phyloP scores from a whole-genome alignment of 2,329 filamentous ascomycete genomes.

The Botrytis porri region DNA sequence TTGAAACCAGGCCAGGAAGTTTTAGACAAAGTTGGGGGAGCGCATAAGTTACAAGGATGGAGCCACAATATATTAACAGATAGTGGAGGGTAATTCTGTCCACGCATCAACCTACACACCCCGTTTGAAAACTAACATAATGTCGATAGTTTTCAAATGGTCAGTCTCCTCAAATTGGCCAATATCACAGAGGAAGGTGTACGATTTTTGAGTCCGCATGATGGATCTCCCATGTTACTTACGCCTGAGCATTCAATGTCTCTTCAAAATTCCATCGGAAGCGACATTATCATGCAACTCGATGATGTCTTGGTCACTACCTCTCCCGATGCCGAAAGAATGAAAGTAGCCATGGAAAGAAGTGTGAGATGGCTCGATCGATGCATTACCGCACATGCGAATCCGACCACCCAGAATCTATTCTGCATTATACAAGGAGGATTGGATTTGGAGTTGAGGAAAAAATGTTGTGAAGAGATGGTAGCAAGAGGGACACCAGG shows the following conservation, averaged over 20 bases:
- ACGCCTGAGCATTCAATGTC: slow-evolving; percentile 97
- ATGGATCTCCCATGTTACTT: slow-evolving; percentile 91
- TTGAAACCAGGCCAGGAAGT: slow-evolving; percentile 91
- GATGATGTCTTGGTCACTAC: slow-evolving; percentile 98
- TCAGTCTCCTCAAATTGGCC: slow-evolving; percentile 88
- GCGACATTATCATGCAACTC: slow-evolving; percentile 99
- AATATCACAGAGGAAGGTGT: slow-evolving; percentile 93
- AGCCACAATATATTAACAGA: slow-evolving; percentile 89
- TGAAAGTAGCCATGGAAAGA: slow-evolving; percentile 91
- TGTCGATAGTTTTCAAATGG: slow-evolving; percentile 88
- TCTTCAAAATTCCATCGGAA: slow-evolving; percentile 94
- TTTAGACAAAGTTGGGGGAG: slow-evolving; percentile 82
- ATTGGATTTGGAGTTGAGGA: slow-evolving; percentile 80
- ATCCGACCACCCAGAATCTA: slow-evolving; percentile 80
- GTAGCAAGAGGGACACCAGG: slow-evolving; percentile 86
- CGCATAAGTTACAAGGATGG: slow-evolving; percentile 94
- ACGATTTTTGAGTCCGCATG: slow-evolving; percentile 91
- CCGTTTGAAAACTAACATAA: slow-evolving; percentile 13
- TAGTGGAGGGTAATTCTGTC: slow-evolving; percentile 59
- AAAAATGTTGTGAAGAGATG: slow-evolving; percentile 84
- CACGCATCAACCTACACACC: slow-evolving; percentile 8
- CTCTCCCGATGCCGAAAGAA: slow-evolving; percentile 80
- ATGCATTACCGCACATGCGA: slow-evolving; percentile 85
- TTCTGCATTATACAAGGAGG: slow-evolving; percentile 99
- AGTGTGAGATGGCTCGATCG: slow-evolving; percentile 95